Evolutionary conservation across 805 yeast species (phyloP).

Genomic region (Metschnikowia anglica): DNA sequence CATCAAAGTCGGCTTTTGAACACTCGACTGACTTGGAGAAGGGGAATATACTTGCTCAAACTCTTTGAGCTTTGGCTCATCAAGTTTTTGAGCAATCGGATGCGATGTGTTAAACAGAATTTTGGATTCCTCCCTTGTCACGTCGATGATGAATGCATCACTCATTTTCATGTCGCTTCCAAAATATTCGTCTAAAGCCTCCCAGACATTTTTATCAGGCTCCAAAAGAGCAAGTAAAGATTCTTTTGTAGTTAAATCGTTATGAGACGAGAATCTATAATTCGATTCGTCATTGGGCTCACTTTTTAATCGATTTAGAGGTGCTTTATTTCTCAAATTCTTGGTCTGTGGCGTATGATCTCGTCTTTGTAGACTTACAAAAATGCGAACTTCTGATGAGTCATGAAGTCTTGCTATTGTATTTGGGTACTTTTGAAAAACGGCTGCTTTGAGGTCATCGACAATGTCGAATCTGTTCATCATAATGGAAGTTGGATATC

Average conservation of each 20-base stretch:
- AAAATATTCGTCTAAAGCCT: constrained; percentile 54
- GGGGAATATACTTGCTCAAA: constrained; percentile 3
- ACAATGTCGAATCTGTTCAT: constrained; percentile 64
- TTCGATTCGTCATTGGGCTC: constrained; percentile 9
- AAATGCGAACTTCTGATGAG: constrained; percentile 61
- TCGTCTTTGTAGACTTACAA: constrained; percentile 2
- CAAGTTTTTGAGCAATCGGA: background rate
- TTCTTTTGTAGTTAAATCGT: background rate
- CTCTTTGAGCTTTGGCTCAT: background rate
- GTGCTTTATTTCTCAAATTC: constrained; percentile 7
- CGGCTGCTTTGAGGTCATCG: constrained; percentile 75
- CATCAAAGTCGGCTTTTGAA: background rate
- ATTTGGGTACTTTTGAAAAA: constrained; percentile 65
- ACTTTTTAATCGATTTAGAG: constrained; percentile 10
- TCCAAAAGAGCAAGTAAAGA: constrained; percentile 31
- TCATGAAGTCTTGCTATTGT: constrained; percentile 60
- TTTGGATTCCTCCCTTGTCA: constrained; percentile 17
- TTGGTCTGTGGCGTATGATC: constrained; percentile 7
- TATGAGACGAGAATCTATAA: background rate
- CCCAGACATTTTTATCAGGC: constrained; percentile 64
- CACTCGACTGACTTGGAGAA: constrained; percentile 1
- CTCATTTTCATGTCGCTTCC: constrained; percentile 68
- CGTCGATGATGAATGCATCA: constrained; percentile 62
- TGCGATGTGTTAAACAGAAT: constrained; percentile 3
- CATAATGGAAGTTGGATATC: constrained; percentile 67